Evolutionary conservation across 192 early-diverging fungal genomes (phyloP), one percentile per base, ranked within the genome.

Genomic region (Entomortierella parvispora): DNA sequence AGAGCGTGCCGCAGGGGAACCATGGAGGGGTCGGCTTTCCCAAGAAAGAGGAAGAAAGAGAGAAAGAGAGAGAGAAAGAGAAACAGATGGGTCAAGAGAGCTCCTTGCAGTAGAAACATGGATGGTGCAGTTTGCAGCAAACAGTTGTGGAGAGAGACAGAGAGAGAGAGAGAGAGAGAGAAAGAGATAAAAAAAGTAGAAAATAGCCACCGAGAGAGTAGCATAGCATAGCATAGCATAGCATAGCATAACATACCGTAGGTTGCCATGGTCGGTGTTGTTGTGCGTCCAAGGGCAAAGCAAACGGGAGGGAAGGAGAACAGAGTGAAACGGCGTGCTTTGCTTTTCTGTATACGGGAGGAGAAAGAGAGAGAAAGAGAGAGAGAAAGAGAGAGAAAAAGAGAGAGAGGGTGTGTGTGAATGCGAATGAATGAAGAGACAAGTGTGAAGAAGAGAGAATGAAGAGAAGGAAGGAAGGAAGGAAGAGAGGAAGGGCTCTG

Each of bases 11-110:
- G n/a, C n/a, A n/a, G n/a, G n/a, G n/a, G n/a, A n/a, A n/a, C n/a
- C n/a, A n/a, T n/a, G n/a, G n/a, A n/a, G n/a, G n/a, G n/a, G n/a
- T n/a, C n/a, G n/a, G n/a, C n/a, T n/a, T n/a, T n/a, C n/a, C n/a
- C n/a, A n/a, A n/a, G n/a, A n/a, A 58, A 58, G 56, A 32, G 33
- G 54, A 58, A 5, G 37, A 40, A 5, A 40, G 37, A 40, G 7
- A 40, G 7, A 40, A 40, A 40, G 37, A 9, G 5, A 5, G 12
- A 40, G 37, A 12, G 37, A 12, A 40, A 12, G 5, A 12, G 12
- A 40, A 9, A 40, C 12, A 40, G 37, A 12, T 40, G 37, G 37
- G 12, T 40, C 7, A 12, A 40, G 7, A 40, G 37, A 40, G 37
- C 37, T 12, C 37, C 37, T 40, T 40, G 37, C 37, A 40, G 37